Evolutionary conservation across 2,329 filamentous ascomycete genomes (phyloP), one percentile per base, ranked within the genome.

Genomic region (Pestalotiopsis sp.): DNA sequence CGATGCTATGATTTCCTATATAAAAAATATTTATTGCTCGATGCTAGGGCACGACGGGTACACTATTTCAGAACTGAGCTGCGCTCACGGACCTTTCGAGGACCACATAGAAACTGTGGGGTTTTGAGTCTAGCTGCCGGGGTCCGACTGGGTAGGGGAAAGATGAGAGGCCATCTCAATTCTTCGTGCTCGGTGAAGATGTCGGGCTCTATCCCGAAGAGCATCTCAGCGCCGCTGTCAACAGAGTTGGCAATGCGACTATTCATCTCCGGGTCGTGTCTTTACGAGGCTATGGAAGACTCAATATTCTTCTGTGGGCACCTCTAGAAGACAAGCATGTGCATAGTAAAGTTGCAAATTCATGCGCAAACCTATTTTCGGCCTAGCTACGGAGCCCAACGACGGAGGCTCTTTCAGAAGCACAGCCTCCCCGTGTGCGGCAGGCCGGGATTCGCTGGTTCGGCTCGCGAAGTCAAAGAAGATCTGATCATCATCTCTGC

Each of bases 381-480:
- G 60, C 60, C n/a, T 63, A 63, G 60, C 40, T 20, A 52, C 44
- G 44, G 44, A 20, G 44, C 17, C 17, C 44, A 52, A n/a, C 17
- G 20, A 52, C 44, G 44, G 44, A 52, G 44, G 44, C 44, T 52
- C 44, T 52, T 17, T 20, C 20, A 52, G 17, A 20, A 22, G 24
- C 60, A 63, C 60, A 63, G 60, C 60, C 60, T 52, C 60, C 60
- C 58, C 24, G 30, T 58, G n/a, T 58, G 22, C 56, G 56, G 56
- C 22, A 58, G 26, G 56, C 56, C 56, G 26, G 56, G 56, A 11
- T 26, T 22, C 24, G 24, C 20, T n/a, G 44, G 14, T n/a, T 52
- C 44, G 44, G 44, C 44, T 52, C 44, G 44, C 44, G 44, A 52
- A 52, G 44, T n/a, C n/a, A 58, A 58, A 58, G 22, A 58, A 58